phyloP scores from a whole-genome alignment of 1,284 basidiomycete species.

The Chalciporus sp. region DNA sequence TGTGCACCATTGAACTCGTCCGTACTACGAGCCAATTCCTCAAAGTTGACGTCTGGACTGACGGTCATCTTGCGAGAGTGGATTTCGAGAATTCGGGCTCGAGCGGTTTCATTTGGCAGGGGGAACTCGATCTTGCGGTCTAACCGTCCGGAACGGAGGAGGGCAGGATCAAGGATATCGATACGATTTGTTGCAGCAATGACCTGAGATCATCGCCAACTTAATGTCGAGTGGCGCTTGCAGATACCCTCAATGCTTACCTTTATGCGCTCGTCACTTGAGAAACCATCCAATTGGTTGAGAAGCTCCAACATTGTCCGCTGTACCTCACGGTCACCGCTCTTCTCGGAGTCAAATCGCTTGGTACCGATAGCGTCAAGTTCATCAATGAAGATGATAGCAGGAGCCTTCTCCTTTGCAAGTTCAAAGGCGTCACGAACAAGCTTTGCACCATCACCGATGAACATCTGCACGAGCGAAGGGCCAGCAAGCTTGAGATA shows the following conservation, averaged over 20 bases:
- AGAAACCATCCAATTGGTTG: slow-evolving; percentile 97
- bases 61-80: slow-evolving; percentile 96
- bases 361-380: slow-evolving; percentile 97
- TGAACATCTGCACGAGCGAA: slow-evolving; percentile 98
- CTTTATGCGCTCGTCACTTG: slow-evolving; percentile 96
- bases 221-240: slow-evolving; percentile 3
- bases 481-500: slow-evolving; percentile 98
- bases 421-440: slow-evolving; percentile 98
- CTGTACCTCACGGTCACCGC: slow-evolving; percentile 98
- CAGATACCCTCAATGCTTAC: slow-evolving; percentile 40
- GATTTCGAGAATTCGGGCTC: slow-evolving; percentile 95
- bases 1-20: slow-evolving; percentile 99
- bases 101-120: slow-evolving; percentile 91
- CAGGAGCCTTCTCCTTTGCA: slow-evolving; percentile 96
- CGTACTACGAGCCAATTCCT: slow-evolving; percentile 87
- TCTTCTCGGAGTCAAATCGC: slow-evolving; percentile 97
- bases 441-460: slow-evolving; percentile 97
- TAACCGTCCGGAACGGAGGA: slow-evolving; percentile 95
- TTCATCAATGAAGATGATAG: slow-evolving; percentile 99
- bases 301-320: slow-evolving; percentile 99
- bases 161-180: slow-evolving; percentile 96
- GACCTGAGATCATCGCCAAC: slow-evolving; percentile 58
- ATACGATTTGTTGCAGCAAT: slow-evolving; percentile 99
- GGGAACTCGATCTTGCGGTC: slow-evolving; percentile 97
- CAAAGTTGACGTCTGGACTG: slow-evolving; percentile 83